phyloP scores from a whole-genome alignment of 164 flowering plant genomes.

The Platanus orientalis region DNA sequence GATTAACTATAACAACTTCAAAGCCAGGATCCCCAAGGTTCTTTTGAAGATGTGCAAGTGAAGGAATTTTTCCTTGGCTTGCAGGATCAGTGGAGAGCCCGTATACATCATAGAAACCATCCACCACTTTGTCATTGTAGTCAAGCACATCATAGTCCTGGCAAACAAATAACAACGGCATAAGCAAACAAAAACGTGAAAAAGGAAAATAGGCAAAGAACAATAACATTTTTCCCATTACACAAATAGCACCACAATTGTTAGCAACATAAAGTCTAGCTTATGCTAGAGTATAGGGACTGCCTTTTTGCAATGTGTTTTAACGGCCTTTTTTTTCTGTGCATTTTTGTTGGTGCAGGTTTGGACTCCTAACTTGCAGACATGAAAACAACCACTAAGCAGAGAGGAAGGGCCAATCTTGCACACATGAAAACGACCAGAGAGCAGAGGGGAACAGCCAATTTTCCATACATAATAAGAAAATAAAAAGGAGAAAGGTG shows the following conservation, averaged over 20 bases:
- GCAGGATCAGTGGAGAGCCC: conserved; percentile 51
- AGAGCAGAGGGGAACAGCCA: no score
- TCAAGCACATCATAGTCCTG: conserved; percentile 93
- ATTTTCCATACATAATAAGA: no score
- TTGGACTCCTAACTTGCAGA: no score
- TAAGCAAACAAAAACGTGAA: conserved; percentile 9
- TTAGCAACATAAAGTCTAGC: not conserved
- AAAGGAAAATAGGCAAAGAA: not conserved
- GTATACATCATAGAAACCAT: conserved; percentile 92
- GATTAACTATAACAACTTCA: conserved; percentile 80
- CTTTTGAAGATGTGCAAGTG: conserved; percentile 71
- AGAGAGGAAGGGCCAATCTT: no score
- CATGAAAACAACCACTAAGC: no score
- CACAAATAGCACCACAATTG: not conserved
- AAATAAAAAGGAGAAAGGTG: no score
- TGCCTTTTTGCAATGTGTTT: no score
- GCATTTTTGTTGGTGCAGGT: no score
- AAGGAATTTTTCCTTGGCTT: conserved; percentile 78
- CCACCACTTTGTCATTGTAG: conserved; percentile 82
- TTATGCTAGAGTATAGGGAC: no score
- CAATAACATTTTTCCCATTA: not conserved
- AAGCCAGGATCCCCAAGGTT: conserved; percentile 53
- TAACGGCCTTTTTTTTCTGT: no score
- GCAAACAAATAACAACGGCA: conserved; percentile 9
- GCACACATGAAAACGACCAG: no score